These are phyloP conservation scores for Clarireedia paspali DNA, from an alignment of 2,329 filamentous ascomycete species.

Conservation along the genomic window DNA sequence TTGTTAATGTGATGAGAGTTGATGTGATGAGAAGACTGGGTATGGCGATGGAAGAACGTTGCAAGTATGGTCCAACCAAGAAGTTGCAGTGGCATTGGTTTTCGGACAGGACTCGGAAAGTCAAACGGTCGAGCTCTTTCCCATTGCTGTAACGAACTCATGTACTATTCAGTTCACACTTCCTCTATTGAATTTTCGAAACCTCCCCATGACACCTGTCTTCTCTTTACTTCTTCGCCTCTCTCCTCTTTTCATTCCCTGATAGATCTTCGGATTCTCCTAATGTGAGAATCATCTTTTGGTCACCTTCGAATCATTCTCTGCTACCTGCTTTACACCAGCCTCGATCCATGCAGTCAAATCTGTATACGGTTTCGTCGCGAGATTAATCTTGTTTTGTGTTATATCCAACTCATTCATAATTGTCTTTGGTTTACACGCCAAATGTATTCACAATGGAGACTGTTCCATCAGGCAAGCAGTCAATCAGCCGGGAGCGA, in stretches of 20 bases:
- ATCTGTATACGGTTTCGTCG: slow-evolving; percentile 2
- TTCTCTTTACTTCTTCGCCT: background rate
- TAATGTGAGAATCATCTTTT: slow-evolving; percentile 8
- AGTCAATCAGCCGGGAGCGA: slow-evolving; percentile 3
- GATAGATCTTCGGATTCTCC: slow-evolving; percentile 4
- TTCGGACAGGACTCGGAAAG: background rate
- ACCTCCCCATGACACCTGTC: background rate
- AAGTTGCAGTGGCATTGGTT: background rate
- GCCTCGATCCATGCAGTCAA: background rate
- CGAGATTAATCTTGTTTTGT: background rate
- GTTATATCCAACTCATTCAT: slow-evolving; percentile 5
- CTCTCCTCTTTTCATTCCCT: background rate
- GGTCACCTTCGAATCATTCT: slow-evolving; percentile 5
- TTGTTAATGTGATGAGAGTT: too few species aligned
- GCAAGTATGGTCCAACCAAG: background rate
- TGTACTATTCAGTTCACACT: background rate
- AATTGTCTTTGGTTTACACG: background rate
- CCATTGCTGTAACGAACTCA: background rate
- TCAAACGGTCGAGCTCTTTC: background rate
- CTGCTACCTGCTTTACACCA: slow-evolving; percentile 1
- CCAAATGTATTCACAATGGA: slow-evolving; percentile 21
- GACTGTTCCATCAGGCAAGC: slow-evolving; percentile 10
- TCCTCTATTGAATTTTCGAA: background rate
- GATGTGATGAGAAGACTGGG: too few species aligned
- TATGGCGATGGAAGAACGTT: too few species aligned